Conservation (phyloP, 176 grass and related monocot species). For the Ensete glaucum region DNA sequence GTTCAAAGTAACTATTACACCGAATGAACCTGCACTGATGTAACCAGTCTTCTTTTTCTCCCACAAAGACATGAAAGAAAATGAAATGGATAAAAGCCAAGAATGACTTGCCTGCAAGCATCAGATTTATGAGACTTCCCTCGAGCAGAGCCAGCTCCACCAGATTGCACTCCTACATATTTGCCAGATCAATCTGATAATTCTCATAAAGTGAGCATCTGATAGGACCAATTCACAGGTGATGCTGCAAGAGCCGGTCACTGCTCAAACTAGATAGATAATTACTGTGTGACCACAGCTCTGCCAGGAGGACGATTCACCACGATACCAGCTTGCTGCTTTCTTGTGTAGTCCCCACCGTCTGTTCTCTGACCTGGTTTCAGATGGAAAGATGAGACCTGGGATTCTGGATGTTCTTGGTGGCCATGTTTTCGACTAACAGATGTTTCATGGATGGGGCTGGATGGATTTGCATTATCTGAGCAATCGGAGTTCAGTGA, state of each 20-base stretch:
- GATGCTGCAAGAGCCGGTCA: neutral
- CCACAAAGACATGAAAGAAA: neutral
- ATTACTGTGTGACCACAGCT: neutral
- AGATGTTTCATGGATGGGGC: neutral
- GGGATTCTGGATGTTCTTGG: neutral
- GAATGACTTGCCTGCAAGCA: conserved; percentile 11
- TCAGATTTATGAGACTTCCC: neutral
- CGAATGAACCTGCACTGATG: neutral
- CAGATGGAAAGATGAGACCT: neutral
- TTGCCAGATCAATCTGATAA: neutral
- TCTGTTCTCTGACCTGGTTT: conserved; percentile 2
- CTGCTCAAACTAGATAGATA: neutral
- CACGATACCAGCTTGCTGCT: neutral
- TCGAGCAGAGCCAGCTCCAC: neutral
- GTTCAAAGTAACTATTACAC: neutral
- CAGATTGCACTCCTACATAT: neutral
- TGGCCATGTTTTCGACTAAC: neutral
- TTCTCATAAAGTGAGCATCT: neutral
- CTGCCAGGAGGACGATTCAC: neutral
- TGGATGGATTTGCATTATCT: neutral
- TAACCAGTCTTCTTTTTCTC: neutral
- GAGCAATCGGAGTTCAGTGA: neutral
- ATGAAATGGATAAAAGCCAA: neutral
- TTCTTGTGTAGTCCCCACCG: neutral
- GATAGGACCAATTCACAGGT: neutral